Base-by-base conservation (phyloP, 768 basidiomycete genomes). In the Suillus americanus region DNA sequence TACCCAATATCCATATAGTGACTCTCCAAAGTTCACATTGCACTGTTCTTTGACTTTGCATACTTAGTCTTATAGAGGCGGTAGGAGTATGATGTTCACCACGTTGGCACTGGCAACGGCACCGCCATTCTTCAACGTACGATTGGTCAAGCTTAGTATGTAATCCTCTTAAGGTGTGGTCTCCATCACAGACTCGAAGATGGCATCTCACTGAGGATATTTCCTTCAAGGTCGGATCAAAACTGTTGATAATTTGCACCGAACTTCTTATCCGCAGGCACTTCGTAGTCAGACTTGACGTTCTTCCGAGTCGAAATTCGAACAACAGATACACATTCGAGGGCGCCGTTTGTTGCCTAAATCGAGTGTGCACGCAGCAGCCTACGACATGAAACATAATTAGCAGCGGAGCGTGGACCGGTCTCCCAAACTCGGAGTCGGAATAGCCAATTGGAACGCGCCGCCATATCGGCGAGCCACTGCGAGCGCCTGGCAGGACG, bases 351-450 rank as follows among this genome's bases (percentile, higher is more conserved):
- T 70, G 46, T 69, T 60, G 5, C 65, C 63, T 68, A 53, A 72
- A 68, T 75, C 69, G 38, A 76, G 69, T 48, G 73, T 71, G 65
- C 72, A 72, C 23, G 73, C 71, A 51, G 64, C 67, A 46, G 75
- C 71, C 37, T 20, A 45, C 23, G 30, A 38, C 40, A 13, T 38
- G 40, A 13, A 45, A 37, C 28, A 35, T 43, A 30, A 37, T 50
- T 53, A 28, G 28, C 50, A 28, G 25, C 50, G 50, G 25, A 28
- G 28, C 16, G 8, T 51, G 50, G 16, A 18, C 50, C 50, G 53
- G 18, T 54, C 18, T 33, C 3, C 30, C 30, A 12, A 33, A 18
- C 16, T 54, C 53, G 30, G 50, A 33, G 10, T n/a, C 20, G 6
- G 10, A 62, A 73, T 69, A 72, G 73, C 68, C 70, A 71, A 61